Conservation (phyloP, 192 early-diverging fungal species). For the Gamsiella multidivaricata region DNA sequence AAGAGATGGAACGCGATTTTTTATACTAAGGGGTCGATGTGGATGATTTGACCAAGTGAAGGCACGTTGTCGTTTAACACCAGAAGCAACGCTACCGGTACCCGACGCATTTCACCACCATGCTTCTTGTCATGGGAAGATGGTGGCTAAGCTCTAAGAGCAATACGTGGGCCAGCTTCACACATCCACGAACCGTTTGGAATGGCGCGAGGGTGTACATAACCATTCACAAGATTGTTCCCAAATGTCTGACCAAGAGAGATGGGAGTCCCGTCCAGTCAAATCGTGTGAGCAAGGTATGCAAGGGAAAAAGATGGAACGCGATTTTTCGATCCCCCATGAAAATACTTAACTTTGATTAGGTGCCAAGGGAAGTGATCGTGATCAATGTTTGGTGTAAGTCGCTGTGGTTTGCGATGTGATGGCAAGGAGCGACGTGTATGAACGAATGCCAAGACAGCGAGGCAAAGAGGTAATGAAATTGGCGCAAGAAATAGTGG, state of each 20-base stretch:
- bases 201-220: conserved; percentile 24
- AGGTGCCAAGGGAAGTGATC: too few relatives aligned
- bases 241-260: conserved; percentile 49
- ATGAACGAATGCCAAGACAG: too few relatives aligned
- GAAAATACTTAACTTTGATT: too few relatives aligned
- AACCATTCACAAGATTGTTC: conserved; percentile 41
- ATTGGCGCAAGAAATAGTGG: too few relatives aligned
- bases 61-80: conserved; percentile 39
- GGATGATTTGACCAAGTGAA: conserved; percentile 47
- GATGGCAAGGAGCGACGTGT: too few relatives aligned
- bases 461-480: too few relatives aligned
- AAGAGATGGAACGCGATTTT: conserved; percentile 18
- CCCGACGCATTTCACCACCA: conserved; percentile 48
- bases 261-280: conserved; percentile 45
- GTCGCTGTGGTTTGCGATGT: too few relatives aligned
- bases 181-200: conserved; percentile 25
- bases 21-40: conserved; percentile 15
- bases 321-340: too few relatives aligned
- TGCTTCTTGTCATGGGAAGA: conserved; percentile 41
- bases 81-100: conserved; percentile 40
- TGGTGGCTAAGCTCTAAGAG: conserved; percentile 42
- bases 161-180: conserved; percentile 49
- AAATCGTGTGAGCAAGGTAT: conserved; percentile 19
- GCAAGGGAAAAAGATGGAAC: conserved; percentile 10
- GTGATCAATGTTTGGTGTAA: too few relatives aligned